Evolutionary conservation across 192 early-diverging fungal genomes (phyloP).

Genomic region (Umbelopsis vinacea): DNA sequence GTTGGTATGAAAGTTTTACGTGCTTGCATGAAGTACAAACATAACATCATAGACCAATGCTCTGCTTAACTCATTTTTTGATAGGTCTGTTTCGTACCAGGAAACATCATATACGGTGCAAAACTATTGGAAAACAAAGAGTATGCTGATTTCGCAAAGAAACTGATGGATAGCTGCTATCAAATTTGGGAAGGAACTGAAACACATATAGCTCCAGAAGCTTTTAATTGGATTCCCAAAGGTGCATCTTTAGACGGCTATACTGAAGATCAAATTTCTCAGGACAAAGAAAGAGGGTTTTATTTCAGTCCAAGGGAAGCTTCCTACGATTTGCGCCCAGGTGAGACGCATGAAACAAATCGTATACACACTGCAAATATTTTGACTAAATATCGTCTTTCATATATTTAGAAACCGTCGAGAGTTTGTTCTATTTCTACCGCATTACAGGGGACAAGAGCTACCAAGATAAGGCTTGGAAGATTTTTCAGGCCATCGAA

Average conservation of each 20-base stretch:
- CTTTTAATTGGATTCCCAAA: conserved; percentile 37
- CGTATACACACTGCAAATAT: background rate
- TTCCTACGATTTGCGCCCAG: conserved; percentile 55
- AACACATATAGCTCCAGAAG: conserved; percentile 58
- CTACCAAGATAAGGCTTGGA: conserved; percentile 73
- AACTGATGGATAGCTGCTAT: conserved; percentile 52
- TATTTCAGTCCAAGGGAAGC: conserved; percentile 3
- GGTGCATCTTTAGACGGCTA: background rate
- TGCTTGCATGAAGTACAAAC: background rate
- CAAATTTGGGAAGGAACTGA: conserved; percentile 46
- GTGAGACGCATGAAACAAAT: conserved; percentile 29
- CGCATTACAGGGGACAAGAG: conserved; percentile 68
- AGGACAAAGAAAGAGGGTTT: conserved; percentile 19
- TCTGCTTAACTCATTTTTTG: background rate
- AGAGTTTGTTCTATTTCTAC: conserved; percentile 78
- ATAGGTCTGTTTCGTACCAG: conserved; percentile 61
- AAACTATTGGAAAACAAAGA: conserved; percentile 44
- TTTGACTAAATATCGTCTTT: background rate
- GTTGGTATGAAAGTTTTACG: conserved; percentile 23
- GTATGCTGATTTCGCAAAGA: conserved; percentile 41
- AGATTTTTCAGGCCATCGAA: conserved; percentile 47
- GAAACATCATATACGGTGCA: conserved; percentile 53
- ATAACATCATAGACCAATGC: no score
- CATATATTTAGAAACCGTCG: conserved; percentile 62
- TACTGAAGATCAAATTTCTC: conserved; percentile 10